phyloP scores from a whole-genome alignment of 345 rosid genomes.

The Heritiera littoralis region DNA sequence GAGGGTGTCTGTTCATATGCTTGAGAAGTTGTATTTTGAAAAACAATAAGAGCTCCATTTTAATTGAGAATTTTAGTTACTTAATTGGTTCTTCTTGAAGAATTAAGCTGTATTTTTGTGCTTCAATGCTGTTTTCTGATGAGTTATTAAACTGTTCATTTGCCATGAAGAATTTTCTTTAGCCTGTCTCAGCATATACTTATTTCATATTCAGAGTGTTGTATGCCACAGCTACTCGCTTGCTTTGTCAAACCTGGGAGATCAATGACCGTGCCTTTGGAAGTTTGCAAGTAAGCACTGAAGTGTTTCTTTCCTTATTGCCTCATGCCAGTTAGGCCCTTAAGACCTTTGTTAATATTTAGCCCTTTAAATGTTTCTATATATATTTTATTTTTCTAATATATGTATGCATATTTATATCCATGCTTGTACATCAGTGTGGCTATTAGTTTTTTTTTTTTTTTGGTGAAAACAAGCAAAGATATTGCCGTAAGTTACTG shows the following conservation, averaged over 20 bases:
- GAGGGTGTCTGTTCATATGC: constrained; percentile 7
- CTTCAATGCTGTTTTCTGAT: constrained; percentile 12
- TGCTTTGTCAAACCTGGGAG: constrained; percentile 92
- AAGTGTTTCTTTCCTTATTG: background rate
- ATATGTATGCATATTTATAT: background rate
- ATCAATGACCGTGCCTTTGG: constrained; percentile 88
- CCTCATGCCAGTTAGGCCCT: background rate
- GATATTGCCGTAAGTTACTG: background rate
- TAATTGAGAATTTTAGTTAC: background rate
- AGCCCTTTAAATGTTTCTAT: constrained; percentile 12
- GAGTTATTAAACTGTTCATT: background rate
- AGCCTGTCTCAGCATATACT: constrained; percentile 21
- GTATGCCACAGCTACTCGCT: constrained; percentile 82
- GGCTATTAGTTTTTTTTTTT: background rate
- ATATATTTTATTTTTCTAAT: background rate
- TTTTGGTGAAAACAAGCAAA: background rate
- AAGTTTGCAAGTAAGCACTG: constrained; percentile 63
- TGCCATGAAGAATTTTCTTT: constrained; percentile 13
- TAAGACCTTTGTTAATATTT: background rate
- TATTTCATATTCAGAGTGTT: constrained; percentile 61
- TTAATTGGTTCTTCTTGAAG: constrained; percentile 14
- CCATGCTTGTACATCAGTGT: background rate
- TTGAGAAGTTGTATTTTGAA: constrained; percentile 3
- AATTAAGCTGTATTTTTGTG: background rate
- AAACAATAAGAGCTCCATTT: background rate